Evolutionary conservation across 2,329 filamentous ascomycete species (phyloP).

Genomic region (Colletotrichum karsti): DNA sequence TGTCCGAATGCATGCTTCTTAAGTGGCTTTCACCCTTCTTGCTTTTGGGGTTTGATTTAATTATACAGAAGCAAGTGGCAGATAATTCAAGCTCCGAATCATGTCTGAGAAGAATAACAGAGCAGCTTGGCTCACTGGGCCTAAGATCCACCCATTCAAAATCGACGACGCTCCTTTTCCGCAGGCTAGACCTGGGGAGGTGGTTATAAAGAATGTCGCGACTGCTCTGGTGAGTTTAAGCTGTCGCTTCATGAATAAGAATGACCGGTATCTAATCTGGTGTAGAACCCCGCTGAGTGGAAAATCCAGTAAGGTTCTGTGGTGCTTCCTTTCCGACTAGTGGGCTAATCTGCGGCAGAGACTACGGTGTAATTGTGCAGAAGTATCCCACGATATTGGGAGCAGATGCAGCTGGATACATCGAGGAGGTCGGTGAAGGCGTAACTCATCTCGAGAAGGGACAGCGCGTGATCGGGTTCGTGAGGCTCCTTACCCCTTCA

Average conservation of each 20-base stretch:
- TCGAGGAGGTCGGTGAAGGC: conserved; percentile 31
- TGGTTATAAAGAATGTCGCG: conserved; percentile 31
- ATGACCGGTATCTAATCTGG: neutral
- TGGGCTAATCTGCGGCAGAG: rapidly evolving
- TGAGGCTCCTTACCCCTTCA: neutral
- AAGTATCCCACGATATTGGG: conserved; percentile 24
- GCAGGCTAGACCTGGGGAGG: conserved; percentile 21
- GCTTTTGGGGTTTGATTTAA: too few species aligned
- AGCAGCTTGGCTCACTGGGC: conserved; percentile 16
- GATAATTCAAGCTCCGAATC: neutral
- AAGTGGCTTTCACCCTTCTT: too few species aligned
- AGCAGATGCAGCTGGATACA: conserved; percentile 33
- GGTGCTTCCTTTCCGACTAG: rapidly evolving
- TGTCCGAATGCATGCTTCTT: neutral
- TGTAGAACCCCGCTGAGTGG: neutral
- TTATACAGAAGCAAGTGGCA: too few species aligned
- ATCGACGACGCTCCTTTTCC: conserved; percentile 5
- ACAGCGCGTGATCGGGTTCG: conserved; percentile 31
- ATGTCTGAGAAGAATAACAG: neutral
- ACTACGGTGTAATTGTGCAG: neutral
- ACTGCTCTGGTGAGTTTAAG: conserved; percentile 23
- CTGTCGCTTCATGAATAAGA: neutral
- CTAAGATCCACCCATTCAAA: neutral
- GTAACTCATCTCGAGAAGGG: conserved; percentile 32
- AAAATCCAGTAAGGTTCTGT: neutral